Conservation (phyloP, 2,329 filamentous ascomycete genomes). For the Simplicillium sp. region DNA sequence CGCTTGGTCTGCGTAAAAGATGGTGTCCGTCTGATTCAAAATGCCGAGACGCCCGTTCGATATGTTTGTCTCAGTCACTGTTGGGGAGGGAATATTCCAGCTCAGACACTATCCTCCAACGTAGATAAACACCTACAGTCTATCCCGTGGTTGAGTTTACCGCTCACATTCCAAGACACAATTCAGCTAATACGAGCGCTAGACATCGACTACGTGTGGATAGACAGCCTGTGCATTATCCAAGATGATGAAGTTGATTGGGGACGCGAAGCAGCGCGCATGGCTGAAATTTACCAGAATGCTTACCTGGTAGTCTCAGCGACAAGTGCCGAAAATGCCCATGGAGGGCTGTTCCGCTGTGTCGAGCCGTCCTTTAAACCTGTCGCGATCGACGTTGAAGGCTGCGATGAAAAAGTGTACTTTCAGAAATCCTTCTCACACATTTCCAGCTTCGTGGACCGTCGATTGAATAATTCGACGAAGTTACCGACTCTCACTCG, state of each 20-base stretch:
- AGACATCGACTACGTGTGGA: constrained; percentile 9
- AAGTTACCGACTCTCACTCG: constrained; percentile 6
- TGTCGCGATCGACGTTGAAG: background rate
- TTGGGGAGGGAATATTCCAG: constrained; percentile 5
- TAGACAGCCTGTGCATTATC: constrained; percentile 12
- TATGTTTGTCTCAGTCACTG: constrained; percentile 9
- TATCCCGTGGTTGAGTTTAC: background rate
- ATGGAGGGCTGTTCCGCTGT: constrained; percentile 5
- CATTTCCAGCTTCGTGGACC: constrained; percentile 6
- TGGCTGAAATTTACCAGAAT: constrained; percentile 8
- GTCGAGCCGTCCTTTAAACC: background rate
- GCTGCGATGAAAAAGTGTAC: background rate
- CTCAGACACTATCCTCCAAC: constrained; percentile 3
- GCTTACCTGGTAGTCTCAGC: constrained; percentile 7
- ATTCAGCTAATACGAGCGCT: constrained; percentile 8
- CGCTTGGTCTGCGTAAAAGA: no score
- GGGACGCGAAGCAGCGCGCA: constrained; percentile 8
- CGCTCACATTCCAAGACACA: constrained; percentile 6
- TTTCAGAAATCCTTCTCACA: constrained; percentile 7
- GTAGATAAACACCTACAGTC: background rate
- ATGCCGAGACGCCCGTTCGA: no score
- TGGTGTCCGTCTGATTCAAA: no score
- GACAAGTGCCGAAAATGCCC: background rate
- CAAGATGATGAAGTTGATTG: constrained; percentile 9
- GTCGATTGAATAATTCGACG: background rate